Conservation (phyloP, 805 yeast species). For the Lachancea waltii region DNA sequence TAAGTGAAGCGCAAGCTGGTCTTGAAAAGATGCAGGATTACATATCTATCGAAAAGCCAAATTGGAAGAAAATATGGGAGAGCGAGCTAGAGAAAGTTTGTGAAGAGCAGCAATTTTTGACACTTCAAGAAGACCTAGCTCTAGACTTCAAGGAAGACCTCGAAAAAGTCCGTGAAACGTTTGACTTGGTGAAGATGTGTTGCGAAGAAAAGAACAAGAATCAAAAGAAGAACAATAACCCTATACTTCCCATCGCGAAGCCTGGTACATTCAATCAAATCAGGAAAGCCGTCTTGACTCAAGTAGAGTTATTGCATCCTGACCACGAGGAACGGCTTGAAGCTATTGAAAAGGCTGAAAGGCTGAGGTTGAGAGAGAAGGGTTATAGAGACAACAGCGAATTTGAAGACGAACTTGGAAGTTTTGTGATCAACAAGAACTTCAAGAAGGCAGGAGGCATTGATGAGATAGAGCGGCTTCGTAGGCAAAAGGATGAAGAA, state of each 20-base stretch:
- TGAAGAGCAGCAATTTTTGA: conserved; percentile 89
- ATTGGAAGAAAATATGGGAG: conserved; percentile 92
- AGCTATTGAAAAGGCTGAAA: conserved; percentile 86
- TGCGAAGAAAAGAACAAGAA: conserved; percentile 68
- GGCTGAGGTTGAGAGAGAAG: conserved; percentile 64
- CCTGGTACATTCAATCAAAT: conserved; percentile 59
- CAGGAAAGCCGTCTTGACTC: conserved; percentile 72
- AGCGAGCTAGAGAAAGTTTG: conserved; percentile 81
- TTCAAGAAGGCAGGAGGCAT: conserved; percentile 83
- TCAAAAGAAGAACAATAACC: conserved; percentile 36
- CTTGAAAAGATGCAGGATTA: conserved; percentile 52
- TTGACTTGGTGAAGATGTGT: conserved; percentile 71
- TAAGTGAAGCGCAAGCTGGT: conserved; percentile 48
- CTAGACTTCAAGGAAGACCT: conserved; percentile 76
- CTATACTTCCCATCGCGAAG: conserved; percentile 42
- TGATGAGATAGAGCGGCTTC: conserved; percentile 69
- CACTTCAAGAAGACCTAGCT: conserved; percentile 80
- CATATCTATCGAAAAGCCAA: conserved; percentile 64
- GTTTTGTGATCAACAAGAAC: conserved; percentile 71
- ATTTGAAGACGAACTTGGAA: conserved; percentile 80
- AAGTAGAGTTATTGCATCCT: conserved; percentile 73
- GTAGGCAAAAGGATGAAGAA: conserved; percentile 63
- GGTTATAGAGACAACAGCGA: conserved; percentile 50
- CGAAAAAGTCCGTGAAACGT: conserved; percentile 73
- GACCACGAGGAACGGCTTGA: conserved; percentile 79